Evolutionary conservation across 1,139 yeast species (phyloP).

Genomic region (Yamadazyma blattariae): DNA sequence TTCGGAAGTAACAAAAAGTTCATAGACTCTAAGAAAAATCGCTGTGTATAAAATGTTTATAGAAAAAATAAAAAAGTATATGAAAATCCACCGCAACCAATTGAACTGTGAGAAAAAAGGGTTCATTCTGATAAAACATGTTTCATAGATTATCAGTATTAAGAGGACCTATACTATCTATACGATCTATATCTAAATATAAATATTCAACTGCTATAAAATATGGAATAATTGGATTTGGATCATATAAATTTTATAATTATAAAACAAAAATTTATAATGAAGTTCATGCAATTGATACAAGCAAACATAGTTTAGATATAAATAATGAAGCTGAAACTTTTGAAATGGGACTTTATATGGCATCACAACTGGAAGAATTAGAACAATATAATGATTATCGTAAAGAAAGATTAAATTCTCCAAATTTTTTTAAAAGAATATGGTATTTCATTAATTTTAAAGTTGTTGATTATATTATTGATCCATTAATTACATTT

Average conservation of each 20-base stretch:
- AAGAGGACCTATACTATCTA: constrained; percentile 1
- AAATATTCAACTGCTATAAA: constrained; percentile 1
- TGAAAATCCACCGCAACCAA: neutral
- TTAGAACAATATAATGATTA: constrained; percentile 22
- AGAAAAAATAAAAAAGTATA: too few relatives aligned
- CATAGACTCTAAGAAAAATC: too few relatives aligned
- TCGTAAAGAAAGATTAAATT: constrained; percentile 22
- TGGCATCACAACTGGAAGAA: constrained; percentile 58
- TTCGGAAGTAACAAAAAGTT: too few relatives aligned
- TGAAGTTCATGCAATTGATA: constrained; percentile 34
- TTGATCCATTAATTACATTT: constrained; percentile 70
- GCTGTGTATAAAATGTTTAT: too few relatives aligned
- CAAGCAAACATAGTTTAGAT: constrained; percentile 31
- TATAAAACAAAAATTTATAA: constrained; percentile 18
- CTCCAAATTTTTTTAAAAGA: constrained; percentile 25
- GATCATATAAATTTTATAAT: constrained; percentile 8
- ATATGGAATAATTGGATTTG: constrained; percentile 11
- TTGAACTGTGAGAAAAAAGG: too few relatives aligned
- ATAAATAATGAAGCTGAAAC: constrained; percentile 57
- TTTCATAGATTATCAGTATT: constrained; percentile 1
- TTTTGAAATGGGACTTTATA: constrained; percentile 63
- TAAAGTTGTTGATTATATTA: constrained; percentile 46
- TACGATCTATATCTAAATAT: neutral
- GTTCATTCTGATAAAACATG: too few relatives aligned
- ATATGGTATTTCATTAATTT: constrained; percentile 36